These are phyloP conservation scores for Tillandsia leiboldiana DNA, from an alignment of 176 grass and related monocot genomes.

Conservation along the genomic window DNA sequence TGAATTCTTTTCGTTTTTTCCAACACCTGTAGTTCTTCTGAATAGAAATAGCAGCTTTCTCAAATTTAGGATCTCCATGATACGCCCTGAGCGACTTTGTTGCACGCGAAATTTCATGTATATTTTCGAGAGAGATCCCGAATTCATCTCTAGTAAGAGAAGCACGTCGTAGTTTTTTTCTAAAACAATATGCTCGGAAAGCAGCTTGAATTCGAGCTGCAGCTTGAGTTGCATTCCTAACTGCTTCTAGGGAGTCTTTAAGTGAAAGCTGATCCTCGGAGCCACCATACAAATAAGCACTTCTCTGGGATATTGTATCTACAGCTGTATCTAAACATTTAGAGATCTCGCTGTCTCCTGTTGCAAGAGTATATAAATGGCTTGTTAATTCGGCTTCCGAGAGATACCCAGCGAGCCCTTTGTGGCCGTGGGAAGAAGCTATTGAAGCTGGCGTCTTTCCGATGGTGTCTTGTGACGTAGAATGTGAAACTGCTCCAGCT, in stretches of 20 bases:
- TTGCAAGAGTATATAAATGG: slow-evolving; percentile 55
- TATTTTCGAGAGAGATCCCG: slow-evolving; percentile 12
- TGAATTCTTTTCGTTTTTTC: slow-evolving; percentile 65
- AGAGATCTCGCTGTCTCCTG: slow-evolving; percentile 23
- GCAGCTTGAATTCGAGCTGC: slow-evolving; percentile 69
- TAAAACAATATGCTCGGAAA: slow-evolving; percentile 59
- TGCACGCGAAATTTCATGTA: slow-evolving; percentile 21
- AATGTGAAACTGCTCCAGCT: slow-evolving; percentile 58
- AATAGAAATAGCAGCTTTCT: slow-evolving; percentile 80
- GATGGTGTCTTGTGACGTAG: slow-evolving; percentile 48
- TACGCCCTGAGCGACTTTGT: slow-evolving; percentile 6
- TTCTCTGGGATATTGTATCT: slow-evolving; percentile 51
- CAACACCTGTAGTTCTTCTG: slow-evolving; percentile 86
- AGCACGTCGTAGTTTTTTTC: slow-evolving; percentile 42
- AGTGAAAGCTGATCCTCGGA: slow-evolving; percentile 72
- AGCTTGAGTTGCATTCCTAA: slow-evolving; percentile 67
- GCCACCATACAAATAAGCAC: slow-evolving; percentile 29
- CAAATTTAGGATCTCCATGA: slow-evolving; percentile 17
- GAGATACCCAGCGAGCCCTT: slow-evolving; percentile 84
- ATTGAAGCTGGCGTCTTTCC: slow-evolving; percentile 60
- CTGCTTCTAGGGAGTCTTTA: slow-evolving; percentile 66
- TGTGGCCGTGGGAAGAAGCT: slow-evolving; percentile 54
- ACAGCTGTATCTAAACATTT: slow-evolving; percentile 11
- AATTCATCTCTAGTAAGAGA: slow-evolving; percentile 26
- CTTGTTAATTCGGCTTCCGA: slow-evolving; percentile 62